Base-by-base conservation (phyloP, 1,284 basidiomycete genomes). In the Pisolithus thermaeus region DNA sequence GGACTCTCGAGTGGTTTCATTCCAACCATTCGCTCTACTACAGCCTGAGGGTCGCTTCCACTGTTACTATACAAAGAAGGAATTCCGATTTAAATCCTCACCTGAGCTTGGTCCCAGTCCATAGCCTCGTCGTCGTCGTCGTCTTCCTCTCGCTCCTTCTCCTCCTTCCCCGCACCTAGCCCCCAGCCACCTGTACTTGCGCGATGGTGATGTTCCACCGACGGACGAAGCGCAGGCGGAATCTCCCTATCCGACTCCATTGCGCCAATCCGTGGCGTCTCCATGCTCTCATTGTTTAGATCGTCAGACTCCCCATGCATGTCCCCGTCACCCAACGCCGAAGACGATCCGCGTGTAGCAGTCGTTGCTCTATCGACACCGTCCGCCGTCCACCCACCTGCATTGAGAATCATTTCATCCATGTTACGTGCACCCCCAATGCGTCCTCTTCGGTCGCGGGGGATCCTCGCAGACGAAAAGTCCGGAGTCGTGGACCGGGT, bases 391-490 rank as follows among this genome's bases (percentile, higher is more conserved):
- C 49, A 60, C 25, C 64, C 61, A 5, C 60, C 61, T 4, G 58
- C 61, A 23, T 43, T 60, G 43, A 58, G 51, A 22, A 60, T 61
- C 64, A 57, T 61, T 45, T 32, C 50, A 40, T 25, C 47, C 54
- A 58, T 51, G 57, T 61, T 50, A 68, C 41, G 38, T 61, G 66
- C 60, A 50, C 77, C 75, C 20, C 79, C 85, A 51, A 90, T 82
- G 20, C 88, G 77, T 4, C 88, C 88, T 27, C 88, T 73, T 22
- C 88, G 73, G 63, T 91, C 88, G 51, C 88, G 77, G 23, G 88
- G 88, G 14, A 79, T 68, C 5, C 81, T 83, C 2, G 80, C 83
- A 3, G 83, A 82, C 22, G 89, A 70, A 70, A 90, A 90, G 40
- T 78, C 83, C 0, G 83, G 83, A 0, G 84, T 66, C 73, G 58